Evolutionary conservation across 768 basidiomycete genomes (phyloP), one percentile per base, ranked within the genome.

Genomic region (Rickenella mellea): DNA sequence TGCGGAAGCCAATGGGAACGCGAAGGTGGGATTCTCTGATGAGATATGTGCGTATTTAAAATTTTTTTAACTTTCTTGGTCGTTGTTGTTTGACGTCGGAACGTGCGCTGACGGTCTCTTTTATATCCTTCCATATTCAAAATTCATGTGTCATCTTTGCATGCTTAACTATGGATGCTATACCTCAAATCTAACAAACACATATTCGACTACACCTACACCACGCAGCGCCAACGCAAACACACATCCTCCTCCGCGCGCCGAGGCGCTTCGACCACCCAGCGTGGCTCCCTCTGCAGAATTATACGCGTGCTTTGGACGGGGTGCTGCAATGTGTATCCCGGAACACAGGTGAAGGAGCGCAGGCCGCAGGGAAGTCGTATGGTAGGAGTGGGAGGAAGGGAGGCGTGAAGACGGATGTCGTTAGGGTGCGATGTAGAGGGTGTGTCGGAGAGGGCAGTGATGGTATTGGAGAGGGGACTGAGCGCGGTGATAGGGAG

Each of bases 241-340:
- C 61, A 1, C 70, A 74, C 22, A 49, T 74, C 35, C 55, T 70
- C 9, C 59, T 73, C 17, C 67, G 67, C 33, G 71, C 71, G 0
- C 71, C 71, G 1, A 58, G 72, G 5, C 59, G 69, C 11, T 73
- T 73, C 49, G 47, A 51, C 6, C 71, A 73, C 42, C 65, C 71
- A 3, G 57, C 62, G 6, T 73, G 72, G 71, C 52, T 63, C 26
- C 71, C 71, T 4, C 63, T 67, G 6, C 72, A 73, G 53, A 69
- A 65, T 42, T 44, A 65, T 15, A 59, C 59, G 26, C 32, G 55
- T 9, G 54, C 65, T 3, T 50, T 73, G 28, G 67, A 72, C n/a
- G 45, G 39, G 8, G 49, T 49, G 39, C 55, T 71, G 14, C 48
- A 51, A 1, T 54, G 56, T 15, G 70, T 71, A n/a, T n/a, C n/a